These are phyloP conservation scores for Lipomyces chichibuensis DNA, from an alignment of 805 yeast genomes.

Conservation along the genomic window DNA sequence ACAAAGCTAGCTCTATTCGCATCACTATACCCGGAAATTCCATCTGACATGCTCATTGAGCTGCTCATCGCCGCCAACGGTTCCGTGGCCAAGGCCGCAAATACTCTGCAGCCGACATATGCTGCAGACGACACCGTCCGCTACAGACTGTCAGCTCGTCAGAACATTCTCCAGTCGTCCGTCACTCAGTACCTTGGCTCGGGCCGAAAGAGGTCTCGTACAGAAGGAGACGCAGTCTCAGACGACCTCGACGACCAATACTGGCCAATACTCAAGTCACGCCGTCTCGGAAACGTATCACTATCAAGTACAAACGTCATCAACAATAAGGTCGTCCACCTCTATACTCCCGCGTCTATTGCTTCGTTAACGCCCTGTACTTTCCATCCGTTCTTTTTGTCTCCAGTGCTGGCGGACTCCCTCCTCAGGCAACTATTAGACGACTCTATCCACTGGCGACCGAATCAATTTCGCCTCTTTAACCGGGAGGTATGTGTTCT, in stretches of 20 bases:
- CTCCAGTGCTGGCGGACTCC: slow-evolving; percentile 52
- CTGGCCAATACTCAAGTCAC: slow-evolving; percentile 1
- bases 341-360: slow-evolving; percentile 58
- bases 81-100: slow-evolving; percentile 13
- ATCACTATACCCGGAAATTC: slow-evolving; percentile 34
- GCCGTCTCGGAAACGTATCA: not conserved
- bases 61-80: slow-evolving; percentile 26
- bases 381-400: slow-evolving; percentile 56
- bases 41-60: slow-evolving; percentile 18
- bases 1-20: slow-evolving; percentile 29
- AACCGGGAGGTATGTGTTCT: slow-evolving; percentile 50
- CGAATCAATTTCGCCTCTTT: slow-evolving; percentile 60
- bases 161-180: slow-evolving; percentile 16
- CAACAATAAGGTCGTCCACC: slow-evolving; percentile 35
- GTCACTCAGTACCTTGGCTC: slow-evolving; percentile 27
- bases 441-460: slow-evolving; percentile 48
- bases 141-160: not conserved
- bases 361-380: slow-evolving; percentile 52
- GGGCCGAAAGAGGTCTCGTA: slow-evolving; percentile 16
- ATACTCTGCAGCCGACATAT: not conserved
- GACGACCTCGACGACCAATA: not conserved
- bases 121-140: not conserved
- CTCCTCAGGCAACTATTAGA: slow-evolving; percentile 51
- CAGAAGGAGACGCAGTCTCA: slow-evolving; percentile 13
- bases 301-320: not conserved